phyloP scores from a whole-genome alignment of 164 flowering plant genomes.

The Sextonia rubra region DNA sequence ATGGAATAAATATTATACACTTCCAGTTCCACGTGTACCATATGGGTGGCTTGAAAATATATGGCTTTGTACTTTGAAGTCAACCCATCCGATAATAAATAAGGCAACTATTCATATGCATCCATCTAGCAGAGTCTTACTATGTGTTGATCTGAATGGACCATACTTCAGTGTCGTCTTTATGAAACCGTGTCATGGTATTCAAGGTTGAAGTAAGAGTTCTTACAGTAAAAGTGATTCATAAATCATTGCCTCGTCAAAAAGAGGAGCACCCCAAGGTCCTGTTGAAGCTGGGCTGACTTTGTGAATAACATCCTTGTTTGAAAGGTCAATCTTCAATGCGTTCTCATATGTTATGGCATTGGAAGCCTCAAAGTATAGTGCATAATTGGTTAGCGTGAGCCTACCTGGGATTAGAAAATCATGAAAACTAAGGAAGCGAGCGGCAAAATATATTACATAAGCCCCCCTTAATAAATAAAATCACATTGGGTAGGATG shows the following conservation, averaged over 20 bases:
- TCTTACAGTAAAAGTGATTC: constrained; percentile 79
- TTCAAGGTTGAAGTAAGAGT: neutral
- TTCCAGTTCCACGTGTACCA: too few relatives aligned
- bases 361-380: constrained; percentile 88
- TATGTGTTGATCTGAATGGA: too few relatives aligned
- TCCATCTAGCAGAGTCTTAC: too few relatives aligned
- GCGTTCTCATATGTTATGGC: constrained; percentile 74
- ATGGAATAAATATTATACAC: too few relatives aligned
- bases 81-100: too few relatives aligned
- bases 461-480: too few relatives aligned
- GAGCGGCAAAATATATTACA: too few relatives aligned
- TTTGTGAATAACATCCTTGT: constrained; percentile 36
- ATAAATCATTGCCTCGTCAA: constrained; percentile 77
- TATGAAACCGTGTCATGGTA: neutral
- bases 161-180: neutral
- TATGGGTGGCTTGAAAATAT: too few relatives aligned
- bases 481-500: neutral
- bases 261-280: constrained; percentile 97
- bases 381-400: constrained; percentile 79
- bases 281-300: constrained; percentile 74
- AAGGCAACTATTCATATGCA: too few relatives aligned
- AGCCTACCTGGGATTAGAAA: constrained; percentile 65
- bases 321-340: constrained; percentile 69
- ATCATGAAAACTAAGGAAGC: neutral
- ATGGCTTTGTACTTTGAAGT: too few relatives aligned